phyloP scores from a whole-genome alignment of 208 protist species.

The Crithidia sp. region DNA sequence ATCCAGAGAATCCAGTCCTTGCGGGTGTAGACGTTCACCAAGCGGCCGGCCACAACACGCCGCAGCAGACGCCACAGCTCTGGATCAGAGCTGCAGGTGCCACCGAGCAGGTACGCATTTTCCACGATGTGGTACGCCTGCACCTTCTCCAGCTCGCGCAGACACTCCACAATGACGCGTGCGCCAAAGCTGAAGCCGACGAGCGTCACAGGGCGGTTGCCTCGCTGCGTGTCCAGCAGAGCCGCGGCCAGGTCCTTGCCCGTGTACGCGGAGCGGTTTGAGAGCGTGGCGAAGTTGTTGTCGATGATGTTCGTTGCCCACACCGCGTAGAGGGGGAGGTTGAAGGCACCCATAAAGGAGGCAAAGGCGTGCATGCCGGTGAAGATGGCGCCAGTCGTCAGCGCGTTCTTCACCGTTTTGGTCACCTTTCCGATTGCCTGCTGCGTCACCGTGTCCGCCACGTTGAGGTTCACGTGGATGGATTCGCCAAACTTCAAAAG shows the following conservation, averaged over 20 bases:
- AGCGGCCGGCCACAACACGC: slow-evolving; percentile 77
- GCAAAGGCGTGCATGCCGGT: slow-evolving; percentile 68
- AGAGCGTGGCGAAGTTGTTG: slow-evolving; percentile 80
- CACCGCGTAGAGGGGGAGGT: slow-evolving; percentile 79
- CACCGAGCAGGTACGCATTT: slow-evolving; percentile 86
- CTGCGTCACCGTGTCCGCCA: slow-evolving; percentile 51
- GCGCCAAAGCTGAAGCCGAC: slow-evolving; percentile 89
- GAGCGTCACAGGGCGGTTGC: slow-evolving; percentile 84
- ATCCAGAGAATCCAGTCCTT: slow-evolving; percentile 85
- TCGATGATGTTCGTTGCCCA: slow-evolving; percentile 85
- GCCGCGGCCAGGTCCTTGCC: slow-evolving; percentile 81
- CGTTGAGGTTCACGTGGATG: slow-evolving; percentile 53
- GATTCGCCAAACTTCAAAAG: slow-evolving; percentile 70
- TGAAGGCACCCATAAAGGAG: slow-evolving; percentile 65
- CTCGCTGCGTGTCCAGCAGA: slow-evolving; percentile 62
- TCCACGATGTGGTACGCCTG: slow-evolving; percentile 78
- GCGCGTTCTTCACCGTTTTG: slow-evolving; percentile 45
- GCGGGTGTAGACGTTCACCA: slow-evolving; percentile 89
- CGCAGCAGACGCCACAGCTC: slow-evolving; percentile 67
- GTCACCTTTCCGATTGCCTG: slow-evolving; percentile 44
- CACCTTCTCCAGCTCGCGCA: slow-evolving; percentile 65
- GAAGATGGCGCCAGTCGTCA: slow-evolving; percentile 70
- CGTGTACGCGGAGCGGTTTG: slow-evolving; percentile 72
- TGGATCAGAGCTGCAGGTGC: slow-evolving; percentile 55
- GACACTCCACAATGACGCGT: slow-evolving; percentile 83